phyloP scores from a whole-genome alignment of 306 rosid genomes.

The Citrullus amarus region DNA sequence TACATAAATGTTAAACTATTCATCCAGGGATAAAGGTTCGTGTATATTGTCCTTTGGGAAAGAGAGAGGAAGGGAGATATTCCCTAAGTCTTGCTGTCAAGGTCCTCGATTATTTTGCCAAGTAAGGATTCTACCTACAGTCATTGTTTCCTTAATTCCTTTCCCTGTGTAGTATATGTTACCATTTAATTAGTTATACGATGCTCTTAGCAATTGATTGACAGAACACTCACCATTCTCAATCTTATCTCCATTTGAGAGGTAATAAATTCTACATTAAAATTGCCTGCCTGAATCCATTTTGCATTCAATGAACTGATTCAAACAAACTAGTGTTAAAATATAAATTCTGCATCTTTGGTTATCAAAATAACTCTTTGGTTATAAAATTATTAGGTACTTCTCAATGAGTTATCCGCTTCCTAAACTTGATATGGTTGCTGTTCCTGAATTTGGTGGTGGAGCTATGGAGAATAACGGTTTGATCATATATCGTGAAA shows the following conservation, averaged over 20 bases:
- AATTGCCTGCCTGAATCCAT: not conserved
- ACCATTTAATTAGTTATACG: not conserved
- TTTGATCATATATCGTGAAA: slow-evolving; percentile 44
- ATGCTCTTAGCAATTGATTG: not conserved
- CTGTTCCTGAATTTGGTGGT: slow-evolving; percentile 39
- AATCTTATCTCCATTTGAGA: not conserved
- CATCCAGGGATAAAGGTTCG: slow-evolving; percentile 40
- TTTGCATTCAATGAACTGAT: not conserved
- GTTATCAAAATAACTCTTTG: not conserved
- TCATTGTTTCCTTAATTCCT: not conserved
- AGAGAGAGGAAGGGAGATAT: slow-evolving; percentile 34
- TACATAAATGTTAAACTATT: not conserved
- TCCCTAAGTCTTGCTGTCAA: slow-evolving; percentile 42
- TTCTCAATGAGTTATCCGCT: slow-evolving; percentile 39
- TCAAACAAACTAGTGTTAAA: not conserved
- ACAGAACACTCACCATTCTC: not conserved
- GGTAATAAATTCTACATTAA: not conserved
- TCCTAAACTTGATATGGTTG: slow-evolving; percentile 55
- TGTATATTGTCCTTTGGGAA: slow-evolving; percentile 44
- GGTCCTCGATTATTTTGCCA: slow-evolving; percentile 29
- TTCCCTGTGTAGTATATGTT: not conserved
- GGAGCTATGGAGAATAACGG: slow-evolving; percentile 75
- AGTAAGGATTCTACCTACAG: slow-evolving; percentile 19
- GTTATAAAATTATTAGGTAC: slow-evolving; percentile 28
- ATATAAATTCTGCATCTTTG: not conserved